Evolutionary conservation across 1,139 yeast species (phyloP).

Genomic region (Yamadazyma membranifaciens): DNA sequence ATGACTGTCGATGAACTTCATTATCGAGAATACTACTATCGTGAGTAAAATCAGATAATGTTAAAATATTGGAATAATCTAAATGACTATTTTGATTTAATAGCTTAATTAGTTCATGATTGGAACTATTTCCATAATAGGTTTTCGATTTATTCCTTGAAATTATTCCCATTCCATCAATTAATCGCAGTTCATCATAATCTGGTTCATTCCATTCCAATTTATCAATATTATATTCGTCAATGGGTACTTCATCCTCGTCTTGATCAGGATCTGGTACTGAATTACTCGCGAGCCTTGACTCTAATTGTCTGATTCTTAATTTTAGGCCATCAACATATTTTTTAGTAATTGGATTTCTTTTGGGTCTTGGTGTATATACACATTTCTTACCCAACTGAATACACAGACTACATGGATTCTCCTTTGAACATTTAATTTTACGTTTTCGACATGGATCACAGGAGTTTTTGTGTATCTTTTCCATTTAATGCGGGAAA

Average conservation of each 20-base stretch:
- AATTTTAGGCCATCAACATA: constrained; percentile 23
- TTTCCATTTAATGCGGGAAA: neutral
- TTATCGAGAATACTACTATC: constrained; percentile 11
- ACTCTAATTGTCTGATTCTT: constrained; percentile 16
- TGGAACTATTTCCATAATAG: constrained; percentile 61
- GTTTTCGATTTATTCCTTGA: constrained; percentile 39
- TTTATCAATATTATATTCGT: constrained; percentile 17
- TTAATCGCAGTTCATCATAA: neutral
- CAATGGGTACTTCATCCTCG: constrained; percentile 18
- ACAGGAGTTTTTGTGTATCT: constrained; percentile 19
- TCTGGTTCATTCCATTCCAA: constrained; percentile 10
- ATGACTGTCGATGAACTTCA: constrained; percentile 12
- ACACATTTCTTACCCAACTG: constrained; percentile 25
- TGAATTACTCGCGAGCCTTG: constrained; percentile 4
- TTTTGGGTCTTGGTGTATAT: constrained; percentile 23
- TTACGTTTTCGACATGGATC: constrained; percentile 26
- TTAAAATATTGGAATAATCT: neutral
- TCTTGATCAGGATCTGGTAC: too few relatives aligned
- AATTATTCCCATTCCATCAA: constrained; percentile 55
- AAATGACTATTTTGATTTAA: constrained; percentile 3
- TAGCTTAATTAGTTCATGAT: constrained; percentile 39
- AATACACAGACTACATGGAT: constrained; percentile 22
- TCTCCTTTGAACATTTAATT: constrained; percentile 25
- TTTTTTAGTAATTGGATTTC: constrained; percentile 25
- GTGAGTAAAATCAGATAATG: too few relatives aligned